Base-by-base conservation (phyloP, 441 rosid genomes). In the Brassica balearica region DNA sequence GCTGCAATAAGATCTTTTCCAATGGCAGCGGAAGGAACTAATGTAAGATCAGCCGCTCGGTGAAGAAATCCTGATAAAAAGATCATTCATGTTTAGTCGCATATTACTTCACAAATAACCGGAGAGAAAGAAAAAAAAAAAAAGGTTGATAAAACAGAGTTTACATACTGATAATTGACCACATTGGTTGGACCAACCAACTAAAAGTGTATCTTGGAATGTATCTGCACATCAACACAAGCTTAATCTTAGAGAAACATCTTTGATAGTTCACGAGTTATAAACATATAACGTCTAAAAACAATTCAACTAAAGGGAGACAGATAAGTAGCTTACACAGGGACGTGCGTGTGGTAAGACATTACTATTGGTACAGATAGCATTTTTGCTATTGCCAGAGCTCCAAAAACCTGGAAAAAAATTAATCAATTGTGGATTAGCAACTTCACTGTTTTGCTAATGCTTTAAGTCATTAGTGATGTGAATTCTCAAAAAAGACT, bases 341-440 rank as follows among this genome's bases (percentile, higher is more conserved):
- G 99, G 68, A 95, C 99, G 63, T 95, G 99, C 68, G 98, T 95
- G 81, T 95, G 99, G 83, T 95, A 95, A 55, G 99, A 95, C 99
- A 95, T 93, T 73, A 95, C 98, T 34, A 95, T 88, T 41, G 99
- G 99, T 7, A 95, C 96, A 8, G 88, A 87, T 77, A 95, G 71
- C 83, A 93, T 77, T 81, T 95, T 95, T 69, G 98, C 94, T 76
- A 95, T 95, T 53, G 80, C 75, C 11, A 95, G 93, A 20, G 99
- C 99, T 75, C 99, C 99, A 75, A 95, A 95, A 61, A 95, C 99
- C 99, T 95, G 64, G 43, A 86, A 53, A 2, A 6, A 68, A 6
- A 19, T 19, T 19, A 55, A 70, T 59, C 60, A 55, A 8, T 9
- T 36, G 12, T 12, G 38, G 63, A 53, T 34, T 27, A 17, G 59